Evolutionary conservation across 108 stramenopile genomes (phyloP), one percentile per base, ranked within the genome.

Genomic region (Halocafeteria seosinensis): DNA sequence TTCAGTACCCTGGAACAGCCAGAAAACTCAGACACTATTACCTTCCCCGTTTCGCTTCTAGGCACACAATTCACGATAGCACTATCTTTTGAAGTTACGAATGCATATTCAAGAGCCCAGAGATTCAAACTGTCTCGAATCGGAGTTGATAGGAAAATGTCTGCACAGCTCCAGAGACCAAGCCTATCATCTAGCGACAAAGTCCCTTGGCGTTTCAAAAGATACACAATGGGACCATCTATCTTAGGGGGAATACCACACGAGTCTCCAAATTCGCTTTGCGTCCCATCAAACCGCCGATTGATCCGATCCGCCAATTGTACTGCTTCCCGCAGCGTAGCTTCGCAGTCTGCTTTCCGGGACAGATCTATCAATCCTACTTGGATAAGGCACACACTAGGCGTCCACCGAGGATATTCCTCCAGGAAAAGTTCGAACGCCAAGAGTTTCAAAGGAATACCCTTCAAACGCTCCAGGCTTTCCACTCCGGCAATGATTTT

Each of bases 1-100:
- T 87, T 75, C 88, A 98, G 88, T 26, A 98, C 91, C 33, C 96
- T 74, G 34, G 92, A 90, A 61, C 87, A 90, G 57, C 83, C 82
- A 3, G 71, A 55, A 33, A 81, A 81, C 51, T 84, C 81, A 50
- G 75, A 73, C 5, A 83, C 71, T 29, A 84, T 38, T 33, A 77
- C 23, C 23, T 76, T 53, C 1, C 81, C 81, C 13, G 72, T 50
- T 30, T 31, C 31, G 11, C 29, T 31, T 34, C 31, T 26, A n/a
- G n/a, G n/a, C n/a, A n/a, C n/a, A n/a, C n/a, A n/a, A n/a, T n/a
- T n/a, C n/a, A n/a, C n/a, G n/a, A n/a, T n/a, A n/a, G n/a, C n/a
- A n/a, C n/a, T n/a, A n/a, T n/a, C n/a, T n/a, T n/a, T n/a, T n/a
- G n/a, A n/a, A 0, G 30, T 25, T 28, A 36, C 50, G 8, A 29